These are phyloP conservation scores for Silene vulgaris DNA, from an alignment of 179 eudicot genomes.

Conservation along the genomic window DNA sequence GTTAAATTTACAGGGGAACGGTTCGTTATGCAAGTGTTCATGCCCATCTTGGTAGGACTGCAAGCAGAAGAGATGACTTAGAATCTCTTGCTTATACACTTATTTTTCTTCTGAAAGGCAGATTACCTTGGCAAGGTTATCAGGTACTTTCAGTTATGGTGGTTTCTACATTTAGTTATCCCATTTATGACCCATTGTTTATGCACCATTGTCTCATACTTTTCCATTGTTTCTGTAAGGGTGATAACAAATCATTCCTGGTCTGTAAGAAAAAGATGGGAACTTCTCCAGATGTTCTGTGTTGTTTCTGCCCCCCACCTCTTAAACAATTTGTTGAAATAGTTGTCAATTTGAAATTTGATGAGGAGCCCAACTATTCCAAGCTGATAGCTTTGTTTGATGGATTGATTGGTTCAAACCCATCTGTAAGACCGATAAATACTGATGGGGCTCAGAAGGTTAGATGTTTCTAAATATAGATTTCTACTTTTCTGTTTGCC, in stretches of 20 bases:
- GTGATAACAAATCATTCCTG: conserved; percentile 78
- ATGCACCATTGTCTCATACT: conserved; percentile 2
- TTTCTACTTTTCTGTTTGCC: background rate
- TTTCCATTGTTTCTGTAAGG: conserved; percentile 32
- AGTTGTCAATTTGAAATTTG: conserved; percentile 85
- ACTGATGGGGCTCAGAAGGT: conserved; percentile 94
- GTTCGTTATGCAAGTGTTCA: conserved; percentile 90
- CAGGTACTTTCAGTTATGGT: conserved; percentile 39
- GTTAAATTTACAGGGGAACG: conserved; percentile 49
- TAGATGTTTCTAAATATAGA: background rate
- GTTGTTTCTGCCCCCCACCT: conserved; percentile 71
- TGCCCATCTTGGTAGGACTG: conserved; percentile 92
- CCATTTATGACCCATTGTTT: background rate
- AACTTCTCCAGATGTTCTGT: conserved; percentile 68
- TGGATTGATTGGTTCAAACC: conserved; percentile 66
- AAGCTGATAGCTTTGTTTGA: conserved; percentile 73
- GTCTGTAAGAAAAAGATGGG: conserved; percentile 93
- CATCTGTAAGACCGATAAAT: conserved; percentile 75
- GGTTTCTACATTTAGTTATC: conserved; percentile 1
- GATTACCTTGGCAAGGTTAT: conserved; percentile 93
- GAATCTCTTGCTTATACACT: conserved; percentile 89
- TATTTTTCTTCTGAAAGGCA: conserved; percentile 70
- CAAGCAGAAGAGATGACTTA: conserved; percentile 83
- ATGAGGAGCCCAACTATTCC: conserved; percentile 85
- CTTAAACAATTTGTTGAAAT: conserved; percentile 62